Evolutionary conservation across 768 basidiomycete genomes (phyloP).

Genomic region (Cyathus striatus): DNA sequence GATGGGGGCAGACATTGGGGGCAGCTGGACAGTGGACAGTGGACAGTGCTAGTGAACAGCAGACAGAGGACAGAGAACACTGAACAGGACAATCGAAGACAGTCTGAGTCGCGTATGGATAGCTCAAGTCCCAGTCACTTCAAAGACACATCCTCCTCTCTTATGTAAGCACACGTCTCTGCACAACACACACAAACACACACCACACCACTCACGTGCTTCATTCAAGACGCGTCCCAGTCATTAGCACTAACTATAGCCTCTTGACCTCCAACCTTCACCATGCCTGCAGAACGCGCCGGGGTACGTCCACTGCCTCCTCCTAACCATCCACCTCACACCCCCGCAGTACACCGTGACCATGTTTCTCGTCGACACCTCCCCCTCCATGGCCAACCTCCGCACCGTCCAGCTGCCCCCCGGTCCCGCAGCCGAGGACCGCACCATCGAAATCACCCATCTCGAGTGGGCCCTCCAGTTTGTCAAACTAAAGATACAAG

Average conservation of each 20-base stretch:
- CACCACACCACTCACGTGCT: no score
- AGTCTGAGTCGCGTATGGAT: no score
- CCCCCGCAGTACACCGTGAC: slow-evolving; percentile 70
- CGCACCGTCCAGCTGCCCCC: slow-evolving; percentile 52
- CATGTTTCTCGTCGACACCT: slow-evolving; percentile 87
- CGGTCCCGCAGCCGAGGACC: slow-evolving; percentile 45
- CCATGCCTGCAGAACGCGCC: slow-evolving; percentile 75
- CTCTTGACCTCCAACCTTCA: slow-evolving; percentile 20
- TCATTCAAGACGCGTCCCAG: slow-evolving; percentile 27
- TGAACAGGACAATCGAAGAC: no score
- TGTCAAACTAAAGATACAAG: slow-evolving; percentile 86
- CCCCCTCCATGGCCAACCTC: slow-evolving; percentile 74
- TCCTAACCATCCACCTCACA: slow-evolving; percentile 1
- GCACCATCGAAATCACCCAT: slow-evolving; percentile 61
- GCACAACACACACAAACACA: no score
- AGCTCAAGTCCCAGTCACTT: no score
- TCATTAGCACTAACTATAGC: no score
- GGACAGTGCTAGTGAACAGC: no score
- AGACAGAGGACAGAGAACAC: no score
- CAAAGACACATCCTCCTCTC: no score
- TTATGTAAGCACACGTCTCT: no score
- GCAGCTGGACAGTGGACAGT: slow-evolving; percentile 5
- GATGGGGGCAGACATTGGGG: slow-evolving; percentile 33
- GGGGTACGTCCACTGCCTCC: slow-evolving; percentile 45
- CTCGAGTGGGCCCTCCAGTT: slow-evolving; percentile 82